A percentile compares a stretch with the other conserved stretches of the same genome.
Evolutionary conservation across 1,139 yeast genomes (phyloP).

Genomic region (Arxiozyma telluris): DNA sequence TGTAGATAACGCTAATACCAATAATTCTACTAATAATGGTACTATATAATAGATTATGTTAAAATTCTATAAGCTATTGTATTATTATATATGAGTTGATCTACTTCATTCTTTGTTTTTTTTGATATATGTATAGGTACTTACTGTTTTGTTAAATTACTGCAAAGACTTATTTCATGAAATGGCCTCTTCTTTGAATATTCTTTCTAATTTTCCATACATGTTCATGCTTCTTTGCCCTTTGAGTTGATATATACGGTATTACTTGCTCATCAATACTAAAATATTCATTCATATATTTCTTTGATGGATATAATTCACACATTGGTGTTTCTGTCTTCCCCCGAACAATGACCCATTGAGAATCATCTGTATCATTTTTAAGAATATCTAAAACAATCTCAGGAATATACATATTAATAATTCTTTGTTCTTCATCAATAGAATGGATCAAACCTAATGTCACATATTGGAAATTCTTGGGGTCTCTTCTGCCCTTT

Average conservation of each 20-base stretch:
- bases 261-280: constrained; percentile 15
- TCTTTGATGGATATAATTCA: constrained; percentile 32
- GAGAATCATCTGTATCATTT: constrained; percentile 23
- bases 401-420: constrained; percentile 55
- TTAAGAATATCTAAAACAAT: constrained; percentile 1
- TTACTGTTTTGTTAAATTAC: too few relatives aligned
- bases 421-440: constrained; percentile 33
- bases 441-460: constrained; percentile 56
- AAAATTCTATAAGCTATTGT: neutral
- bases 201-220: constrained; percentile 57
- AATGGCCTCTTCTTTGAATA: constrained; percentile 45
- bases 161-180: constrained; percentile 10
- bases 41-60: neutral
- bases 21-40: neutral
- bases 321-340: constrained; percentile 53
- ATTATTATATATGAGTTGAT: constrained; percentile 1
- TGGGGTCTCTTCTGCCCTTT: neutral
- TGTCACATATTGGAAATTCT: constrained; percentile 31
- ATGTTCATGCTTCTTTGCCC: constrained; percentile 41
- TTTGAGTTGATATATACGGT: constrained; percentile 48
- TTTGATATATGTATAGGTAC: too few relatives aligned
- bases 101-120: neutral
- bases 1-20: neutral
- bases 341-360: constrained; percentile 51
- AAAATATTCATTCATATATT: constrained; percentile 13